Conservation (phyloP, 148 eudicot species). For the Vaccinium corymbosum region DNA sequence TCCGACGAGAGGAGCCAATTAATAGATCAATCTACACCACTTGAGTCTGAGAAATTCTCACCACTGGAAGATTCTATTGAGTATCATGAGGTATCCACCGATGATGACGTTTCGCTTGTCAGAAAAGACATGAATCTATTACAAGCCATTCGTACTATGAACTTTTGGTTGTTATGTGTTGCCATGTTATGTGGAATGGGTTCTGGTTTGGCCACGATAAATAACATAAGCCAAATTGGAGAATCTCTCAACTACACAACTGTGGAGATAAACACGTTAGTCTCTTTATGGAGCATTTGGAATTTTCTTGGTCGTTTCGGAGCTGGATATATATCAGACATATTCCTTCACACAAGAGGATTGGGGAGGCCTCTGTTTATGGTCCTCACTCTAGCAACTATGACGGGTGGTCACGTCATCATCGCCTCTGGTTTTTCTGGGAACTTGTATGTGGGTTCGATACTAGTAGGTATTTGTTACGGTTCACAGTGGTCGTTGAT, state of each 20-base stretch:
- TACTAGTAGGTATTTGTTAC: slow-evolving; percentile 79
- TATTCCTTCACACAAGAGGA: slow-evolving; percentile 50
- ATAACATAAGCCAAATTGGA: slow-evolving; percentile 87
- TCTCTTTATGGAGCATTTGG: slow-evolving; percentile 92
- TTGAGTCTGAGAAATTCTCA: slow-evolving; percentile 21
- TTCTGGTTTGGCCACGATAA: slow-evolving; percentile 82
- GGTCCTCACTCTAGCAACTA: slow-evolving; percentile 57
- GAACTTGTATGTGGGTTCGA: slow-evolving; percentile 71
- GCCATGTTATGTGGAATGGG: slow-evolving; percentile 94
- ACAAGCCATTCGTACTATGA: slow-evolving; percentile 54
- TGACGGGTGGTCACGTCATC: slow-evolving; percentile 64
- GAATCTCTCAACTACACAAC: slow-evolving; percentile 66
- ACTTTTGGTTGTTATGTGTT: slow-evolving; percentile 77
- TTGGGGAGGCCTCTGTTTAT: slow-evolving; percentile 69
- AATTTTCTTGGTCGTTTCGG: slow-evolving; percentile 93
- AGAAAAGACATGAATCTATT: slow-evolving; percentile 44
- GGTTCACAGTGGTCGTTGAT: slow-evolving; percentile 89
- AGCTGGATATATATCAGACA: slow-evolving; percentile 77
- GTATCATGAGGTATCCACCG: slow-evolving; percentile 15
- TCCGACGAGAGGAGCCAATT: slow-evolving; percentile 26
- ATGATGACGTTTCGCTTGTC: slow-evolving; percentile 5
- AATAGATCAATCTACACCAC: slow-evolving; percentile 12
- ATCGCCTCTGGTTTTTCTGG: slow-evolving; percentile 79
- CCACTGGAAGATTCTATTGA: slow-evolving; percentile 15
- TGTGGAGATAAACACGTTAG: slow-evolving; percentile 50